Evolutionary conservation across 1,139 yeast genomes (phyloP), one percentile per base, ranked within the genome.

Genomic region (Yamadazyma songkhlaensis): DNA sequence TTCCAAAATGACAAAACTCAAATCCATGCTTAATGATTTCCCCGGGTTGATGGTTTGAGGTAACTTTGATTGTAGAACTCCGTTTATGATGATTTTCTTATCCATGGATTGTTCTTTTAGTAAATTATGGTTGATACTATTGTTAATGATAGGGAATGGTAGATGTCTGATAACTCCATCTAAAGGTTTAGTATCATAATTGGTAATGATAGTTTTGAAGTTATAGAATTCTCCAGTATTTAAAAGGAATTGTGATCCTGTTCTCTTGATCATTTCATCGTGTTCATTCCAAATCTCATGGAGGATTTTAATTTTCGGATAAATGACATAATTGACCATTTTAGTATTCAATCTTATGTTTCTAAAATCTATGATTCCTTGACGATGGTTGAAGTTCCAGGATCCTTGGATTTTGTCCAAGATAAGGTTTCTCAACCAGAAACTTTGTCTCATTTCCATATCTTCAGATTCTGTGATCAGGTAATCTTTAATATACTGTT

Each of bases 371-470:
- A 87, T 68, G 8, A 55, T 52, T 1, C 96, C 96, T 1, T 50
- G 37, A 34, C 84, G 55, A 8, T 32, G 32, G 10, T 39, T 39
- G 15, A 53, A 50, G 2, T 43, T 44, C 11, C 70, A 62, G 2
- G 58, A 48, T 2, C 95, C 96, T 3, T 60, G 56, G 10, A 92
- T 50, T 22, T 68, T 66, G 31, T 72, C 70, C 38, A 92, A 61
- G 2, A 92, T 56, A 39, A 72, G 69, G 40, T 84, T 80, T 39
- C 95, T 64, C 41, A 84, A 74, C 98, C 98, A 92, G 57, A 89
- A 92, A 6, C 77, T 63, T 45, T 80, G 81, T 42, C 79, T 71
- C 60, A 79, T 72, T 31, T 47, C 55, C 46, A 61, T 68, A 41
- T 75, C 85, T 40, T 74, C 82, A 49, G 60, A 74, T 3, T 75